Base-by-base conservation (phyloP, 345 rosid species). In the Corchorus capsularis region DNA sequence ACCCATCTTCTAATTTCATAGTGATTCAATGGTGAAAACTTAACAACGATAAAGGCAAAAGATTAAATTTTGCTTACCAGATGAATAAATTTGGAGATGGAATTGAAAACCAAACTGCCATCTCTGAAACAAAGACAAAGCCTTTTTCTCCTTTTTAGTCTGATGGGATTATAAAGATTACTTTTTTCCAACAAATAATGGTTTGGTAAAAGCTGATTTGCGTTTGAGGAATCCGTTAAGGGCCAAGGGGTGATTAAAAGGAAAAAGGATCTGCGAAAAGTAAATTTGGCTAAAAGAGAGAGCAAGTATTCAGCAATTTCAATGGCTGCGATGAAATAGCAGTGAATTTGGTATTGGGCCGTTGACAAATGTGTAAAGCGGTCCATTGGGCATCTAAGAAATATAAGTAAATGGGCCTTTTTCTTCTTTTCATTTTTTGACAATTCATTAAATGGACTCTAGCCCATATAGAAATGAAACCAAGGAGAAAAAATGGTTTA, bases 1-100 rank as follows among this genome's bases (percentile, higher is more conserved):
- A 62, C 71, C 59, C 84, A 80, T 35, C 76, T 79, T 83, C 77
- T 27, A 65, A 80, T 62, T 79, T 76, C 92, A 84, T 83, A 22
- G 27, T 27, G 1, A 72, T 2, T 19, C 19, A 67, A 76, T 57
- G 17, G 43, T 12, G 54, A 75, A 49, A 43, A 22, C 19, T 0
- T 5, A 53, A 14, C 64, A 65, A 39, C 65, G 62, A 46, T 34
- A 8, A 6, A 20, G 55, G 11, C 2, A 77, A 54, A 16, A 11
- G 41, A 34, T 27, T 22, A 63, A 77, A 45, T 9, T 63, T 67
- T 68, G 66, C 78, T 77, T 73, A 69, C 80, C 78, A 12, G 37
- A 43, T 41, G 61, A 69, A 50, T 14, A 52, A 32, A 49, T 72
- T 63, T 72, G 22, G 70, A 53, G 77, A 43, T 10, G 35, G 63